Conservation (phyloP, 1,284 basidiomycete species). For the Xanthoconium separans region DNA sequence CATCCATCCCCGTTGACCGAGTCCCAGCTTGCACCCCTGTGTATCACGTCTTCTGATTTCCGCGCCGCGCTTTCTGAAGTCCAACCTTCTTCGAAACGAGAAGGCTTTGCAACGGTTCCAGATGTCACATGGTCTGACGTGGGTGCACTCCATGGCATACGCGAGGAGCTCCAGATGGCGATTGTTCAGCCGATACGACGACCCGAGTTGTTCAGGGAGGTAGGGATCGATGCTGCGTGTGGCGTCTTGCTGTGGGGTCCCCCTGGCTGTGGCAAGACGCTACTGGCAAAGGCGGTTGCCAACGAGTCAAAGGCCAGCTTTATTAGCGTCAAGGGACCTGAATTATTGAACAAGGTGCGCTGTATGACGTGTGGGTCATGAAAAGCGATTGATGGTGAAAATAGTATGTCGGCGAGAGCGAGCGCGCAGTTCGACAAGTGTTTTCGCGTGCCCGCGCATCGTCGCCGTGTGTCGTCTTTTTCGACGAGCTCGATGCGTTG, state of each 20-base stretch:
- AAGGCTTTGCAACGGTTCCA: conserved; percentile 96
- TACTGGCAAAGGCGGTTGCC: conserved; percentile 94
- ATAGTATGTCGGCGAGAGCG: conserved; percentile 97
- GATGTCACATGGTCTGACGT: conserved; percentile 95
- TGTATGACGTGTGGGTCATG: background rate
- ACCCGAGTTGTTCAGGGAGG: conserved; percentile 84
- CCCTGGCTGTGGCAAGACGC: conserved; percentile 92
- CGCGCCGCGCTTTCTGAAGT: conserved; percentile 71
- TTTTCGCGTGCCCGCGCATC: conserved; percentile 88
- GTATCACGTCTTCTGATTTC: conserved; percentile 85
- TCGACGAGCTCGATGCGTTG: conserved; percentile 95
- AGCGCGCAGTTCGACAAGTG: conserved; percentile 91
- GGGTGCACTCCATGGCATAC: conserved; percentile 83
- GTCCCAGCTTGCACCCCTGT: conserved; percentile 76
- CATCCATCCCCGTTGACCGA: conserved; percentile 81
- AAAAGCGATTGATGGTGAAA: background rate
- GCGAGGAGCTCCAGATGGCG: conserved; percentile 95
- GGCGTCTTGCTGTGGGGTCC: conserved; percentile 98
- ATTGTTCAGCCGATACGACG: conserved; percentile 93
- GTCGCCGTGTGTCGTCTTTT: conserved; percentile 89
- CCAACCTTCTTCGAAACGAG: conserved; percentile 95
- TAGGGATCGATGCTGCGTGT: conserved; percentile 86
- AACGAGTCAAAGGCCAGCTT: conserved; percentile 95
- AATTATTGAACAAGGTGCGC: conserved; percentile 88
- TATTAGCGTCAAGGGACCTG: conserved; percentile 96